Percentiles rank a stretch among this genome's conserved stretches.
These are phyloP conservation scores for Penicillium digitatum DNA, from an alignment of 2,329 filamentous ascomycete species.

Conservation along the genomic window DNA sequence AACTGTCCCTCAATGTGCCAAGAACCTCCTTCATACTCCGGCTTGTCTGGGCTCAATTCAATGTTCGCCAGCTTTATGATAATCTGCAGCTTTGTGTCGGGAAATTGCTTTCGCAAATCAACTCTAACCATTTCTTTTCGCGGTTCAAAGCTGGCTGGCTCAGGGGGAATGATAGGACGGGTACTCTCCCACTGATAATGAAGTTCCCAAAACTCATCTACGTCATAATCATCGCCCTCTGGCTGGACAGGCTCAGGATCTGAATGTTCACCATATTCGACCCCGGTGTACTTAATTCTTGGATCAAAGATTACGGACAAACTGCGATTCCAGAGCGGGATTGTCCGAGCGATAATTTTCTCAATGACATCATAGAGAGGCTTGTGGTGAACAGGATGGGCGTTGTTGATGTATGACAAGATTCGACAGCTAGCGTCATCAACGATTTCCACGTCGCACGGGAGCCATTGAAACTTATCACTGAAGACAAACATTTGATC, in stretches of 20 bases:
- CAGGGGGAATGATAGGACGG: neutral
- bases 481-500: constrained; percentile 18
- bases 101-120: constrained; percentile 28
- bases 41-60: constrained; percentile 15
- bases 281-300: constrained; percentile 11
- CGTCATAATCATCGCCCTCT: neutral
- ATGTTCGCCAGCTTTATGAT: constrained; percentile 22
- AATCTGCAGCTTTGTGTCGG: constrained; percentile 33
- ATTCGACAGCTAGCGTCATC: constrained; percentile 1
- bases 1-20: constrained; percentile 22
- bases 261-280: constrained; percentile 9
- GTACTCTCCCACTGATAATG: neutral
- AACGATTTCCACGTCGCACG: constrained; percentile 36
- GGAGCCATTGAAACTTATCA: constrained; percentile 47
- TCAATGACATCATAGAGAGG: constrained; percentile 39
- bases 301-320: constrained; percentile 5
- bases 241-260: constrained; percentile 1
- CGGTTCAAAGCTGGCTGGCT: neutral
- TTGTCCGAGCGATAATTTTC: constrained; percentile 33
- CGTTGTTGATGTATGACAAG: constrained; percentile 3
- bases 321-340: constrained; percentile 48
- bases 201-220: neutral
- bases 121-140: neutral
- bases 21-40: constrained; percentile 13
- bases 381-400: constrained; percentile 36